phyloP scores from a whole-genome alignment of 352 stramenopile species.

The Pythium guiyangense region DNA sequence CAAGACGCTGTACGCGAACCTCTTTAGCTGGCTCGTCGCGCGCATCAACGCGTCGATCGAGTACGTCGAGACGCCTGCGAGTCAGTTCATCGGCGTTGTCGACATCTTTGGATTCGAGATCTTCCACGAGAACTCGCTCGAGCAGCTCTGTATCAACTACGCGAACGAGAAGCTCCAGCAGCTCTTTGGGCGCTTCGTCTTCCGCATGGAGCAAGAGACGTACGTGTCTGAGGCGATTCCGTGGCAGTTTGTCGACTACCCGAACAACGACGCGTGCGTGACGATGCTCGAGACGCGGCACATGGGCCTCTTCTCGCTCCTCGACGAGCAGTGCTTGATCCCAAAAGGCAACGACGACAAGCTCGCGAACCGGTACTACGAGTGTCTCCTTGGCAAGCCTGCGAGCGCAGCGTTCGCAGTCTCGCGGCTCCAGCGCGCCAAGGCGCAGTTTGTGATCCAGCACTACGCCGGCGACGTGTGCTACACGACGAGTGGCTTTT shows the following conservation, averaged over 20 bases:
- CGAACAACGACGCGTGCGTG: slow-evolving; percentile 83
- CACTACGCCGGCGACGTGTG: slow-evolving; percentile 85
- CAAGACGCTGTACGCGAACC: slow-evolving; percentile 85
- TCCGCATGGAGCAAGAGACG: slow-evolving; percentile 84
- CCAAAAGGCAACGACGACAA: slow-evolving; percentile 80
- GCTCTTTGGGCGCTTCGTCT: slow-evolving; percentile 76
- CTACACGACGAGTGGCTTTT: slow-evolving; percentile 80
- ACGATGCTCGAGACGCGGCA: slow-evolving; percentile 67
- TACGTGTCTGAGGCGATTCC: slow-evolving; percentile 83
- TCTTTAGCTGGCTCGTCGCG: slow-evolving; percentile 94
- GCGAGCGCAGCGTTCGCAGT: slow-evolving; percentile 59
- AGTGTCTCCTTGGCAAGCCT: slow-evolving; percentile 34
- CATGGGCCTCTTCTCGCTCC: slow-evolving; percentile 74
- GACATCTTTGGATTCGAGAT: slow-evolving; percentile 92
- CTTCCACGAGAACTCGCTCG: slow-evolving; percentile 90
- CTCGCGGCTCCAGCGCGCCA: slow-evolving; percentile 69
- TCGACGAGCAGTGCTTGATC: slow-evolving; percentile 87
- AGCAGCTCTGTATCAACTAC: slow-evolving; percentile 89
- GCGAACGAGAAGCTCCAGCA: slow-evolving; percentile 88
- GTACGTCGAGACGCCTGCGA: slow-evolving; percentile 62
- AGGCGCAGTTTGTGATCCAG: slow-evolving; percentile 80
- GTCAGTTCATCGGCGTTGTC: slow-evolving; percentile 87
- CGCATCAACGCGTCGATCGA: slow-evolving; percentile 91
- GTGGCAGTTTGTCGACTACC: slow-evolving; percentile 88
- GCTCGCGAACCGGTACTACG: slow-evolving; percentile 82